Evolutionary conservation across 176 grass and related monocot genomes (phyloP).

Genomic region (Alopecurus myosuroides): DNA sequence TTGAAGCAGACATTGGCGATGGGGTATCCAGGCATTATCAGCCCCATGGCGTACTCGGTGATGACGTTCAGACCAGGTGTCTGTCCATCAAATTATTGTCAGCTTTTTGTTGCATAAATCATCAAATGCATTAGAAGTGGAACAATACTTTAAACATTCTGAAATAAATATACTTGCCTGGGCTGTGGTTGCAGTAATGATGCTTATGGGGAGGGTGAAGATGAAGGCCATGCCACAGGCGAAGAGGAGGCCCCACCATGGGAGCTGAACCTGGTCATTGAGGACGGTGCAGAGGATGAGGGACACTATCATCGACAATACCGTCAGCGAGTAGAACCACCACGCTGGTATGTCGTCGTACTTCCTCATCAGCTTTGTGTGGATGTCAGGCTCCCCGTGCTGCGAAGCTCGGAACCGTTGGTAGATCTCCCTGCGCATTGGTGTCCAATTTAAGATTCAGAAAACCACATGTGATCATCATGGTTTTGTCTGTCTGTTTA

Average conservation of each 20-base stretch:
- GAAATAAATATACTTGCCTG: constrained; percentile 42
- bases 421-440: constrained; percentile 62
- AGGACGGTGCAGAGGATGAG: constrained; percentile 66
- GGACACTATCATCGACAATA: constrained; percentile 27
- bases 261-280: constrained; percentile 69
- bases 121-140: background rate
- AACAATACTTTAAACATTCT: background rate
- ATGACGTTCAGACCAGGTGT: constrained; percentile 91
- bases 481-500: constrained; percentile 6
- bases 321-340: constrained; percentile 77
- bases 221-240: constrained; percentile 79
- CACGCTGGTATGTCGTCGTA: constrained; percentile 71
- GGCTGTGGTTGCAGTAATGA: constrained; percentile 84
- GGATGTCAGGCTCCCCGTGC: constrained; percentile 55
- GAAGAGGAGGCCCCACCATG: constrained; percentile 75
- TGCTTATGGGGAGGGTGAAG: constrained; percentile 79
- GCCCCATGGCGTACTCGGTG: constrained; percentile 77
- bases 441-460: background rate
- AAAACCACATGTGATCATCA: background rate
- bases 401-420: constrained; percentile 46
- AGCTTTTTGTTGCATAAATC: background rate
- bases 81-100: constrained; percentile 27
- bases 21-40: constrained; percentile 76
- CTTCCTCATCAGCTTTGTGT: constrained; percentile 66
- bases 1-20: constrained; percentile 91